Conservation (phyloP, 2,329 filamentous ascomycete genomes). For the Claviceps pazoutovae region DNA sequence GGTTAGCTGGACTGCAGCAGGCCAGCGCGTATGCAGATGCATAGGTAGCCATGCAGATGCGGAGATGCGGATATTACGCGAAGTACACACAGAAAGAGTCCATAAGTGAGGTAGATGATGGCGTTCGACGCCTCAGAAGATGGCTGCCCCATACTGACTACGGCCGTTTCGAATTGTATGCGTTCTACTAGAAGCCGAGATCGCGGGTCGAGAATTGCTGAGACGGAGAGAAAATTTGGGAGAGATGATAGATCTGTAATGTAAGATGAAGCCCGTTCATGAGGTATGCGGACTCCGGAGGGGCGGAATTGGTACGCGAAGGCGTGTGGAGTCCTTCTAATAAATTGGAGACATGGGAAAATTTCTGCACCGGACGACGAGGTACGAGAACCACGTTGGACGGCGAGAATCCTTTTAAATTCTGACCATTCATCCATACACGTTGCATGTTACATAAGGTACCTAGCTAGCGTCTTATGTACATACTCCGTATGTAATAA, state of each 20-base stretch:
- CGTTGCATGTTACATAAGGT: too few relatives aligned
- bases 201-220: not conserved
- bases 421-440: not conserved
- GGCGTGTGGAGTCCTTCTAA: too few relatives aligned
- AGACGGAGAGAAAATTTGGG: not conserved
- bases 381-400: not conserved
- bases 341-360: too few relatives aligned
- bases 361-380: too few relatives aligned
- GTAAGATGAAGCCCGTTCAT: too few relatives aligned
- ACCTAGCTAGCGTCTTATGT: not conserved
- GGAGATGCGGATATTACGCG: too few relatives aligned
- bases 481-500: not conserved
- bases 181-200: not conserved
- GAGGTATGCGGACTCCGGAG: too few relatives aligned
- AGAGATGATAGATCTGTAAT: too few relatives aligned
- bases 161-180: not conserved
- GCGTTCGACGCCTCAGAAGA: slow-evolving; percentile 68
- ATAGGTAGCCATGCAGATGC: too few relatives aligned
- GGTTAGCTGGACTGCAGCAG: not conserved
- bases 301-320: too few relatives aligned
- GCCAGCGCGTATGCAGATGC: too few relatives aligned
- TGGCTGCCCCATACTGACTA: slow-evolving; percentile 52
- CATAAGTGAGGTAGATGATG: slow-evolving; percentile 70
- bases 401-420: not conserved
- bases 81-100: slow-evolving; percentile 52